Percentiles rank a stretch among this genome's conserved stretches.
phyloP scores from a whole-genome alignment of 495 filamentous ascomycete genomes.

The Copromyces sp. region DNA sequence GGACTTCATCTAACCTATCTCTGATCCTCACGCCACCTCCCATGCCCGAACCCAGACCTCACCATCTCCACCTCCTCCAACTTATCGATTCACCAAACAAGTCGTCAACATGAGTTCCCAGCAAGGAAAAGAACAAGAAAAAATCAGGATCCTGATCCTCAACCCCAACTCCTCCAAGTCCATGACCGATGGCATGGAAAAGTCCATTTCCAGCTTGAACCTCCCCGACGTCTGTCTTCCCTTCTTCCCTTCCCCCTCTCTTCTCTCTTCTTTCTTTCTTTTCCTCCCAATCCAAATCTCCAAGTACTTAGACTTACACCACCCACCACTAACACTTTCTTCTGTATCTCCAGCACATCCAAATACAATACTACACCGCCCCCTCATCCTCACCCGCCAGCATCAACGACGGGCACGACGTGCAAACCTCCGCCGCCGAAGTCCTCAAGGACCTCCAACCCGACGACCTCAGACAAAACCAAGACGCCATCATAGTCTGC shows the following conservation, averaged over 20 bases:
- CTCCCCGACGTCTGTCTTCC: conserved; percentile 32
- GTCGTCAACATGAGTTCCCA: conserved; percentile 18
- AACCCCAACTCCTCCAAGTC: conserved; percentile 80
- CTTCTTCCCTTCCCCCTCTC: neutral
- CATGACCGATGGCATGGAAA: conserved; percentile 71
- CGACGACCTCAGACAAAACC: conserved; percentile 30
- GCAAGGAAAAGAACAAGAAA: conserved; percentile 11
- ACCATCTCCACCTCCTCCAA: neutral
- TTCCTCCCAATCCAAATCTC: neutral
- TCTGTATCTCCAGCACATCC: conserved; percentile 20
- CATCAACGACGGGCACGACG: conserved; percentile 57
- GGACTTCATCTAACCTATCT: neutral
- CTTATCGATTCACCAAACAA: neutral
- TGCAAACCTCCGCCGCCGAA: conserved; percentile 36
- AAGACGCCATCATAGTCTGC: conserved; percentile 73
- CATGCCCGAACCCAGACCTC: neutral
- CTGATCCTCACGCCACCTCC: neutral
- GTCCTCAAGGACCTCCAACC: conserved; percentile 43
- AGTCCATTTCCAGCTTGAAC: conserved; percentile 47
- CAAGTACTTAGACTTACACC: neutral
- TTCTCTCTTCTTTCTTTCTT: neutral
- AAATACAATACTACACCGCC: conserved; percentile 42
- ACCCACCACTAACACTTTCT: neutral
- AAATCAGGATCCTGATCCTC: conserved; percentile 59
- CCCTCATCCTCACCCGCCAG: conserved; percentile 35